phyloP scores from a whole-genome alignment of 768 basidiomycete species.

The Rhodotorula kratochvilovae region DNA sequence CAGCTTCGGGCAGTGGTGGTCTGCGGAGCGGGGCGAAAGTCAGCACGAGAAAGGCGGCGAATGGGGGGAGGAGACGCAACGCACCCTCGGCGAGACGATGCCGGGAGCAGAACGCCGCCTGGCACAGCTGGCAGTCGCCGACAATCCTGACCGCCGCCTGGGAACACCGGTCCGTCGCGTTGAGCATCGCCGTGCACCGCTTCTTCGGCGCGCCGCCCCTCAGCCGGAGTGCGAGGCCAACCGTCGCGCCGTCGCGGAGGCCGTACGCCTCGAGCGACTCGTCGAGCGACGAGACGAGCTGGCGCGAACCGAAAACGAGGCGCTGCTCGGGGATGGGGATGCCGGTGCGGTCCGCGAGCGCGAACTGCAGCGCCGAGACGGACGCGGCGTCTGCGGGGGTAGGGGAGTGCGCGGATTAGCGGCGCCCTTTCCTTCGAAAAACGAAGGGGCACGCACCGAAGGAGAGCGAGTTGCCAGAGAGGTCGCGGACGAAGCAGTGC shows the following conservation, averaged over 20 bases:
- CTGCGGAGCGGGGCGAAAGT: slow-evolving; percentile 41
- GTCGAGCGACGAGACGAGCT: slow-evolving; percentile 4
- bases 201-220: slow-evolving; percentile 37
- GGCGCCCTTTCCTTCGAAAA: background rate
- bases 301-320: slow-evolving; percentile 23
- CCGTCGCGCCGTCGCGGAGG: slow-evolving; percentile 12
- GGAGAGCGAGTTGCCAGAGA: slow-evolving; percentile 19
- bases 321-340: slow-evolving; percentile 35
- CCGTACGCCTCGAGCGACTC: slow-evolving; percentile 22
- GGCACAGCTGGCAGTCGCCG: slow-evolving; percentile 77
- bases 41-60: background rate
- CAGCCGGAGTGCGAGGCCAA: slow-evolving; percentile 26
- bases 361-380: slow-evolving; percentile 24
- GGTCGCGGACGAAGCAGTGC: slow-evolving; percentile 31
- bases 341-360: slow-evolving; percentile 26
- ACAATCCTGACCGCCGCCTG: slow-evolving; percentile 76
- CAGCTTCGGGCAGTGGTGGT: slow-evolving; percentile 75
- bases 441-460: slow-evolving; percentile 9
- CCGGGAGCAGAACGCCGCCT: slow-evolving; percentile 68
- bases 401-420: too few relatives aligned
- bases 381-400: slow-evolving; percentile 15
- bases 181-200: slow-evolving; percentile 25
- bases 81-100: slow-evolving; percentile 72
- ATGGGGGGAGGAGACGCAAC: background rate
- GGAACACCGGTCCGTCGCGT: slow-evolving; percentile 57